Conservation (phyloP, 108 stramenopile genomes). For the Ochromonas danica region DNA sequence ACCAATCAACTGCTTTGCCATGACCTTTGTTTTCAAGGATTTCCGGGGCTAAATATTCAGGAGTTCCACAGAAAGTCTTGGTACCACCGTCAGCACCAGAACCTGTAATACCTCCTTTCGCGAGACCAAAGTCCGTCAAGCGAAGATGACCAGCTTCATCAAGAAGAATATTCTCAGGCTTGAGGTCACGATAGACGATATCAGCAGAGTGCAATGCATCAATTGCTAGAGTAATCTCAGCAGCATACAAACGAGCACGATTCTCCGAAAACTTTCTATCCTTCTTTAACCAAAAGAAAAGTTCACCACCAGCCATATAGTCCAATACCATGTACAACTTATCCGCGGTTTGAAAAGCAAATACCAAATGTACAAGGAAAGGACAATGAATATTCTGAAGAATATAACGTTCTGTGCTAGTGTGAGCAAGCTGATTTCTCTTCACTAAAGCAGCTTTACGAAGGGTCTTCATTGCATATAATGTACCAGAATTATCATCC, state of each 20-base stretch:
- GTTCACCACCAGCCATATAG: constrained; percentile 57
- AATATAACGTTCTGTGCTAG: constrained; percentile 59
- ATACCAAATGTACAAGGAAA: constrained; percentile 57
- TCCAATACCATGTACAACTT: constrained; percentile 54
- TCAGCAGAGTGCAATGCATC: constrained; percentile 36
- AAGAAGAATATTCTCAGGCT: constrained; percentile 65
- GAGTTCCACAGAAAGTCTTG: constrained; percentile 60
- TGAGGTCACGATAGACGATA: constrained; percentile 36
- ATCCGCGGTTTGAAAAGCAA: constrained; percentile 54
- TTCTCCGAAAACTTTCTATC: constrained; percentile 44
- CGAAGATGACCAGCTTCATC: constrained; percentile 54
- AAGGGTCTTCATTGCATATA: constrained; percentile 56
- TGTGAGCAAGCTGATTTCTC: constrained; percentile 59
- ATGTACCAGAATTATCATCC: not conserved
- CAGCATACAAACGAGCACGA: constrained; percentile 33
- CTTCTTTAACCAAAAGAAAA: constrained; percentile 52
- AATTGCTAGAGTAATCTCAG: constrained; percentile 35
- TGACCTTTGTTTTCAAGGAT: constrained; percentile 65
- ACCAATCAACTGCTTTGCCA: constrained; percentile 69
- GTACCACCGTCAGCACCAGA: constrained; percentile 39
- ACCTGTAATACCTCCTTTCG: constrained; percentile 59
- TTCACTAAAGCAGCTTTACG: constrained; percentile 33
- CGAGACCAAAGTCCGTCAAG: constrained; percentile 54
- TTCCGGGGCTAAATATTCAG: constrained; percentile 63
- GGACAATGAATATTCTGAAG: constrained; percentile 55